Evolutionary conservation across 148 eudicot genomes (phyloP).

Genomic region (Rhododendron griersonianum): DNA sequence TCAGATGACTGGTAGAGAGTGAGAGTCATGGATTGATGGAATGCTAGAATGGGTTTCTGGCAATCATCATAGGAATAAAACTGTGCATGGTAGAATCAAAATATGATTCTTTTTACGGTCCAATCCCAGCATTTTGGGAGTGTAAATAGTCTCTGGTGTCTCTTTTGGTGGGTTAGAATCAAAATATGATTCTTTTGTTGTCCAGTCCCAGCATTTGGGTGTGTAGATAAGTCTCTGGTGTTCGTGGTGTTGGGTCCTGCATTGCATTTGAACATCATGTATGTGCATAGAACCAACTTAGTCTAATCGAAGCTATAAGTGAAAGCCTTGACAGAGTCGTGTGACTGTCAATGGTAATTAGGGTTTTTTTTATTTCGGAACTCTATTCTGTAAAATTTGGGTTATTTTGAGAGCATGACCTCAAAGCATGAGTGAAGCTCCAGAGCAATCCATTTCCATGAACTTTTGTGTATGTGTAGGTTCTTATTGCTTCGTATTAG

Average conservation of each 20-base stretch:
- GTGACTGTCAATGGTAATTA: slow-evolving; percentile 21
- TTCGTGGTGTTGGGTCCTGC: slow-evolving; percentile 28
- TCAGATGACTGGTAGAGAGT: slow-evolving; percentile 43
- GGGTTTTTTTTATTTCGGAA: slow-evolving; percentile 6
- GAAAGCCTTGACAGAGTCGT: slow-evolving; percentile 10
- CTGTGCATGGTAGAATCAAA: slow-evolving; percentile 67
- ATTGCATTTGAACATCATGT: slow-evolving; percentile 18
- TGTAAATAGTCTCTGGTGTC: slow-evolving; percentile 53
- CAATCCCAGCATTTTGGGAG: slow-evolving; percentile 56
- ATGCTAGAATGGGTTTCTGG: slow-evolving; percentile 66
- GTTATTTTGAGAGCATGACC: slow-evolving; percentile 26
- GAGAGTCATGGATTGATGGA: slow-evolving; percentile 34
- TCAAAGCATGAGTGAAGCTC: slow-evolving; percentile 41
- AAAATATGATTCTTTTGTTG: slow-evolving; percentile 71
- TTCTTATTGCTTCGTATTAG: neutral
- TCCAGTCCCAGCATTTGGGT: slow-evolving; percentile 54
- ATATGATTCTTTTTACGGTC: slow-evolving; percentile 65
- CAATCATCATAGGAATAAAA: slow-evolving; percentile 31
- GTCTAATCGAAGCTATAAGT: neutral
- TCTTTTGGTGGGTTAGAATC: slow-evolving; percentile 50
- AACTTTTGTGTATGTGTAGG: neutral
- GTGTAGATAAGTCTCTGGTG: slow-evolving; percentile 56
- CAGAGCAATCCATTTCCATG: neutral
- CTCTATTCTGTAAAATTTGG: slow-evolving; percentile 19
- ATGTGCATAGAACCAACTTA: slow-evolving; percentile 8